Evolutionary conservation across 495 filamentous ascomycete genomes (phyloP).

Genomic region (Beverwykella pulmonaria): DNA sequence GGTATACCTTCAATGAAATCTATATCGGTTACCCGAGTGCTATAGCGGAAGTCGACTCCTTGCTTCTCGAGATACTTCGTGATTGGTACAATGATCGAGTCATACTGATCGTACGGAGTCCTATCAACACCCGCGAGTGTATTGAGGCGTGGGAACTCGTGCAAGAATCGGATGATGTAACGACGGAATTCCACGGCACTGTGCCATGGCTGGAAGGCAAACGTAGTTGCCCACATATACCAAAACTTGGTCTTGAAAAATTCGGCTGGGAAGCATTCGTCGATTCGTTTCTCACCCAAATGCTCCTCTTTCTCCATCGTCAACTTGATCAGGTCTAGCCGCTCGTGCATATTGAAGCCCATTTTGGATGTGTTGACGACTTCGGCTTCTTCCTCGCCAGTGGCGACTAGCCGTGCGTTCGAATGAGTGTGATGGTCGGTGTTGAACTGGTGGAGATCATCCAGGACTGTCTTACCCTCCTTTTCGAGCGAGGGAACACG

Average conservation of each 20-base stretch:
- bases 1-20: slow-evolving; percentile 36
- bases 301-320: slow-evolving; percentile 42
- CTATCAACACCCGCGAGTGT: slow-evolving; percentile 39
- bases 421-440: slow-evolving; percentile 15
- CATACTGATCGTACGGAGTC: slow-evolving; percentile 49
- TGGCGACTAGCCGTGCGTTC: slow-evolving; percentile 17
- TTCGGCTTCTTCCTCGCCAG: slow-evolving; percentile 3
- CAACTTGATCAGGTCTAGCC: slow-evolving; percentile 45
- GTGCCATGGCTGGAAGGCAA: slow-evolving; percentile 51
- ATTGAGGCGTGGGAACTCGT: slow-evolving; percentile 41
- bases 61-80: slow-evolving; percentile 45
- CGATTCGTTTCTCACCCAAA: slow-evolving; percentile 45
- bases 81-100: slow-evolving; percentile 49
- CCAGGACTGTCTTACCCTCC: slow-evolving; percentile 36
- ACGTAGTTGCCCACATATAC: slow-evolving; percentile 47
- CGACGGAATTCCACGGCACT: slow-evolving; percentile 44
- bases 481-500: slow-evolving; percentile 44
- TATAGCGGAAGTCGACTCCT: slow-evolving; percentile 52
- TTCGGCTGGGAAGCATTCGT: slow-evolving; percentile 44
- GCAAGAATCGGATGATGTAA: slow-evolving; percentile 40
- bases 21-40: slow-evolving; percentile 38
- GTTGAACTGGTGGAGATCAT: slow-evolving; percentile 42
- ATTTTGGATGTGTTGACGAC: slow-evolving; percentile 28
- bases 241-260: slow-evolving; percentile 52
- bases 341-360: slow-evolving; percentile 40